Conservation (phyloP, 202 grass and related monocot genomes). For the Hordeum pubiflorum region DNA sequence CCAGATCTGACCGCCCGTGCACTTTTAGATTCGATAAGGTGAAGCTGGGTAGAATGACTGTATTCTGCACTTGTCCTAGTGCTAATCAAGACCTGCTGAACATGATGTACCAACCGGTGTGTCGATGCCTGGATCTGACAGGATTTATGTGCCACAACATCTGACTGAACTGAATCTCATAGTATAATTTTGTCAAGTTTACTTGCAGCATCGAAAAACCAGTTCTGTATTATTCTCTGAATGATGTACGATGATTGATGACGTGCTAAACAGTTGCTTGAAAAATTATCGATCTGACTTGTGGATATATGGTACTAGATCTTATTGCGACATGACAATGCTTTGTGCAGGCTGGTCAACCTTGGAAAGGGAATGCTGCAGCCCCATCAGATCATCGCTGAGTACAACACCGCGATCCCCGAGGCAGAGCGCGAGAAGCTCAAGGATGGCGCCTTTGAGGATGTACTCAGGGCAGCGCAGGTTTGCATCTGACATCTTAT, state of each 20-base stretch:
- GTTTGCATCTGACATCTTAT: slow-evolving; percentile 10
- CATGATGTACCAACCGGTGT: background rate
- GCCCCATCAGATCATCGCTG: slow-evolving; percentile 79
- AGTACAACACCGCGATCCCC: slow-evolving; percentile 70
- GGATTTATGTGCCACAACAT: background rate
- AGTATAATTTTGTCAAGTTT: background rate
- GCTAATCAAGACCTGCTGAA: background rate
- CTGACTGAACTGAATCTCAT: slow-evolving; percentile 2
- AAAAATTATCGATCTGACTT: background rate
- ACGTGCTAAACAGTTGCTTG: background rate
- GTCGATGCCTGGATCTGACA: slow-evolving; percentile 11
- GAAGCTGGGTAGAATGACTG: background rate
- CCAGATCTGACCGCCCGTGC: background rate
- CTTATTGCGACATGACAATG: background rate
- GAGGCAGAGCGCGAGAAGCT: slow-evolving; percentile 80
- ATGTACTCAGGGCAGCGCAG: slow-evolving; percentile 84
- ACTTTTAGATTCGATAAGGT: background rate
- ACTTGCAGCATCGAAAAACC: background rate
- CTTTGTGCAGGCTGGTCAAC: slow-evolving; percentile 54
- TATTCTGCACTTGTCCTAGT: background rate
- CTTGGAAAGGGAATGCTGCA: slow-evolving; percentile 95
- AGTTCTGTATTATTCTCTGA: background rate
- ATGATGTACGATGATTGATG: background rate
- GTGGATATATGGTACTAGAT: background rate
- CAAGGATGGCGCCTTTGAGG: slow-evolving; percentile 91